Evolutionary conservation across 768 basidiomycete species (phyloP), one percentile per base, ranked within the genome.

Genomic region (Ramaria sp.): DNA sequence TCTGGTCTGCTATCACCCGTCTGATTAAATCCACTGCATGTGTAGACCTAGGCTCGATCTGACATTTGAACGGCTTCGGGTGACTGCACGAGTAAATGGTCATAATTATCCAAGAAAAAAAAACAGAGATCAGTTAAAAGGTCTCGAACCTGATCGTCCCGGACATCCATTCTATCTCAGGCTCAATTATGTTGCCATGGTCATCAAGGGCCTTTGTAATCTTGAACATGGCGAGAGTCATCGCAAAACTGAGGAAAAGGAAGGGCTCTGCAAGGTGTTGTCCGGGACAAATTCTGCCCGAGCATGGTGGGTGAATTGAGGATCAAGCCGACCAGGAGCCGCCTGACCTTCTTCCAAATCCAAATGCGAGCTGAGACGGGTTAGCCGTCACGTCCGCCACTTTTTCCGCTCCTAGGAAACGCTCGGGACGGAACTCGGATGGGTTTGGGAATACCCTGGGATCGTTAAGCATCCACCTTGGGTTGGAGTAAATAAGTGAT

Each of bases 171-270:
- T 51, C 50, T 2, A 51, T 22, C n/a, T 31, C 50, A 30, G 50
- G 50, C 10, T 30, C 19, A n/a, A 51, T 51, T 13, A 19, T 19
- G 2, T 27, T 13, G 11, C 13, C 22, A 13, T 19, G 19, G 15
- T 19, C 30, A 75, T 74, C 1, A 72, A 63, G 2, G 78, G 78
- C 33, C 77, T 71, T 60, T 73, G 49, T 55, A 48, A 76, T 71
- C 13, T 61, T 61, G 59, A 75, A 73, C 1, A 68, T 52, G 2
- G 73, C 69, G 27, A 76, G 64, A 11, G 63, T 65, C 27, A 70
- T 70, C 4, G 72, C 68, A 12, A 70, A 65, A 64, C 70, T 72
- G 27, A 76, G 15, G 15, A 64, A 69, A 3, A 70, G 54, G 3
- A 71, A 73, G 1, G 71, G 67, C 19, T 76, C 72, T 4, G 73